Conservation (phyloP, 495 filamentous ascomycete genomes). For the Astrocystis sublimbata region DNA sequence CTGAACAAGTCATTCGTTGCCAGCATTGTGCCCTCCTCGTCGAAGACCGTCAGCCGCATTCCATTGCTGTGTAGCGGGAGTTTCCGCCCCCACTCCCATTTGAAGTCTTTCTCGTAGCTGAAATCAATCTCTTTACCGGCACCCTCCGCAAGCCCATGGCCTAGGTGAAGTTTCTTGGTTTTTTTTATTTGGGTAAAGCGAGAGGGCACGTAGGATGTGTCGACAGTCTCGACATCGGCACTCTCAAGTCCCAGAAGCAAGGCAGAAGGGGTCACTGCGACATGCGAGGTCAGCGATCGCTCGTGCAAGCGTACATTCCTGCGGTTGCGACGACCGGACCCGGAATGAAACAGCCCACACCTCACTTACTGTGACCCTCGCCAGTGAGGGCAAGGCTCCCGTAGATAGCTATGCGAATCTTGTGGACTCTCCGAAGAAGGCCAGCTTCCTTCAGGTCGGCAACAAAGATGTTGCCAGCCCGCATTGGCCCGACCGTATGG, state of each 20-base stretch:
- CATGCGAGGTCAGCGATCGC: conserved; percentile 9
- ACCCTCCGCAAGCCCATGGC: conserved; percentile 30
- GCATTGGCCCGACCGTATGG: conserved; percentile 40
- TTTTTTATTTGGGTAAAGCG: conserved; percentile 38
- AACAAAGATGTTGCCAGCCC: conserved; percentile 39
- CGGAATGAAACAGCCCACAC: not conserved
- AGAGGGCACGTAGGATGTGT: conserved; percentile 37
- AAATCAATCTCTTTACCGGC: conserved; percentile 37
- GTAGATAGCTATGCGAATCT: conserved; percentile 38
- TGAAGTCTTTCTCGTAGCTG: conserved; percentile 37
- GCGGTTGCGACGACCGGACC: not conserved
- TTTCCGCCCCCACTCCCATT: conserved; percentile 40
- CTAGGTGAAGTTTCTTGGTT: conserved; percentile 35
- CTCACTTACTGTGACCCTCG: conserved; percentile 34
- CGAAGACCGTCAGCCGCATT: conserved; percentile 41
- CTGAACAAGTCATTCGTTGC: conserved; percentile 42
- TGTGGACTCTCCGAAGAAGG: conserved; percentile 34
- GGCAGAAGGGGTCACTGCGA: conserved; percentile 35
- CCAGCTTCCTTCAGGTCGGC: conserved; percentile 34
- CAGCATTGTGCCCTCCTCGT: conserved; percentile 35
- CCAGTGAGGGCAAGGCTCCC: conserved; percentile 41
- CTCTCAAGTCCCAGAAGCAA: conserved; percentile 37
- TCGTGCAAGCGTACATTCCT: not conserved
- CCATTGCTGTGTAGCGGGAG: conserved; percentile 39
- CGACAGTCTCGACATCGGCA: conserved; percentile 36